Conservation (phyloP, 768 basidiomycete genomes). For the Termitomyces sp. region DNA sequence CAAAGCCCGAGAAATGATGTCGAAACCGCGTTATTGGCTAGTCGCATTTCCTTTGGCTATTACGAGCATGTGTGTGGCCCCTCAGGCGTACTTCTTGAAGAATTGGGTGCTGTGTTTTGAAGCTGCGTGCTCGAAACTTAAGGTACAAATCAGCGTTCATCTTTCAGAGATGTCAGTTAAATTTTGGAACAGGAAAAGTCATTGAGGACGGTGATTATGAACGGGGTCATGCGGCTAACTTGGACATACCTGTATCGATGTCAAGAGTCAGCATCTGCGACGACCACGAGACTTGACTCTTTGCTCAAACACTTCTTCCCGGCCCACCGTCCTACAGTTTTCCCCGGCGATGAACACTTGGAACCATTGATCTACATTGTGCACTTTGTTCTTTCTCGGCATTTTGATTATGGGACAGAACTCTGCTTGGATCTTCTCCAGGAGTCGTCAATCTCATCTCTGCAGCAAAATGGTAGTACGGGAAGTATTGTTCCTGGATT, state of each 20-base stretch:
- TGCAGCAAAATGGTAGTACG: slow-evolving; percentile 36
- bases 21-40: slow-evolving; percentile 86
- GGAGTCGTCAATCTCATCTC: slow-evolving; percentile 45
- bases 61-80: slow-evolving; percentile 81
- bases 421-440: slow-evolving; percentile 77
- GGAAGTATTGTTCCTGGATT: slow-evolving; percentile 45
- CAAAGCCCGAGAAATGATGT: slow-evolving; percentile 78
- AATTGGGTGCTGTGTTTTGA: slow-evolving; percentile 79
- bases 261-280: slow-evolving; percentile 75
- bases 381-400: slow-evolving; percentile 78
- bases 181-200: slow-evolving; percentile 62
- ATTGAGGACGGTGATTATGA: slow-evolving; percentile 64
- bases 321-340: slow-evolving; percentile 49
- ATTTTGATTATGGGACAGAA: slow-evolving; percentile 82
- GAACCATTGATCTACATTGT: slow-evolving; percentile 74
- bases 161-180: not conserved
- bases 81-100: slow-evolving; percentile 77
- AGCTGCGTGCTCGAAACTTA: slow-evolving; percentile 65
- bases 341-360: slow-evolving; percentile 68
- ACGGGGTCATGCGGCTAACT: slow-evolving; percentile 74
- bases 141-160: slow-evolving; percentile 39
- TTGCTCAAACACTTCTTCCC: slow-evolving; percentile 80
- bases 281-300: slow-evolving; percentile 72
- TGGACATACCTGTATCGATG: slow-evolving; percentile 98
- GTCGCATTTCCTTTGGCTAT: slow-evolving; percentile 82